Evolutionary conservation across 2,329 filamentous ascomycete genomes (phyloP), one percentile per base, ranked within the genome.

Genomic region (Talaromyces verruculosus): DNA sequence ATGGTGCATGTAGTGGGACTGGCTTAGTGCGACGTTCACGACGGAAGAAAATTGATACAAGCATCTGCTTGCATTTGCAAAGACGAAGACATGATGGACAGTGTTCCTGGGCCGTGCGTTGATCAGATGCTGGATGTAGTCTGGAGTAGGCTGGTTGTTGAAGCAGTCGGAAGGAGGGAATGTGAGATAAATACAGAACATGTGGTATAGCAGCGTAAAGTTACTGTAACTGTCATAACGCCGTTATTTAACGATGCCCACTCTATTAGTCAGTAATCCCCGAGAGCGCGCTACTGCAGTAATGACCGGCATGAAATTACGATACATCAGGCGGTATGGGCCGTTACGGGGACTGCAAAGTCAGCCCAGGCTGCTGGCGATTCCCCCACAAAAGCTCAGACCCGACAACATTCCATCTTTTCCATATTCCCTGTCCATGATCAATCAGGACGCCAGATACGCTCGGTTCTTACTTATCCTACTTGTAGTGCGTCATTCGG

Each of bases 371-470:
- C 47, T 51, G 17, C 51, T n/a, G 30, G 17, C 3, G 45, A 11
- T 49, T 57, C 53, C 53, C 51, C 53, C 53, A 57, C 53, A 39
- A 25, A 37, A 57, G n/a, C 33, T 57, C 53, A 37, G 47, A 33
- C 49, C 11, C 2, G 15, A 17, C 28, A 30, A 53, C 53, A 57
- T 57, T 57, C 53, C 53, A 25, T 39, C 25, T 33, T 11, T 33
- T 53, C 25, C 49, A 58, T 37, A 39, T 58, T 58, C 30, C 55
- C 35, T 35, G 33, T 58, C 57, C 39, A 45, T 28, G 57, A 43
- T 43, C 37, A 60, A 30, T 58, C 33, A n/a, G n/a, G 13, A n/a
- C 17, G 15, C 25, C 22, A 15, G n/a, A 6, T 41, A 6, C 17
- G n/a, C 17, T 17, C 13, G 7, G 39, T 30, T 39, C 37, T 30